phyloP scores from a whole-genome alignment of 2,329 filamentous ascomycete genomes.

The Grosmannia huntii region DNA sequence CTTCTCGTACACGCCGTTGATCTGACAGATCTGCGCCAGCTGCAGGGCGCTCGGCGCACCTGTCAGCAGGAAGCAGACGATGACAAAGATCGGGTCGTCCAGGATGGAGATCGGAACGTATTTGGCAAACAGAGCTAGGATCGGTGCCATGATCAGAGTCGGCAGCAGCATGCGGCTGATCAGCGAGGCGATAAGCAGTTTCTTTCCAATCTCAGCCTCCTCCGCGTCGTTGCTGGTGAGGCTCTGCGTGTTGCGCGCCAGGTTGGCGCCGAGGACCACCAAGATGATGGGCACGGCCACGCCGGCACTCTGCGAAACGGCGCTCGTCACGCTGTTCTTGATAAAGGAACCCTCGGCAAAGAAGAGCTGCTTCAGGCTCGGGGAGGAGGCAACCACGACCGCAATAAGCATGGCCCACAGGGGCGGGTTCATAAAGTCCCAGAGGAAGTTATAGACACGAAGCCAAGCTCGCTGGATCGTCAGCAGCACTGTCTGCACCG shows the following conservation, averaged over 20 bases:
- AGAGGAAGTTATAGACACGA: conserved; percentile 52
- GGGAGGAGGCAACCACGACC: conserved; percentile 83
- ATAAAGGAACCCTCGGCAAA: conserved; percentile 83
- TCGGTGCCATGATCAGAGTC: conserved; percentile 80
- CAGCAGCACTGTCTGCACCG: conserved; percentile 24
- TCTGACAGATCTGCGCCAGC: conserved; percentile 94
- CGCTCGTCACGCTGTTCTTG: conserved; percentile 83
- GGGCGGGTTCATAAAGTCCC: conserved; percentile 96
- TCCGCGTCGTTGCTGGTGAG: conserved; percentile 54
- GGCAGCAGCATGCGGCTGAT: conserved; percentile 87
- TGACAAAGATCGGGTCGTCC: conserved; percentile 94
- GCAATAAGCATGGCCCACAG: conserved; percentile 93
- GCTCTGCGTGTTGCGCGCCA: conserved; percentile 80
- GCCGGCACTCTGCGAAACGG: conserved; percentile 70
- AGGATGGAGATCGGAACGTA: conserved; percentile 87
- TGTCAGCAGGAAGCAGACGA: conserved; percentile 92
- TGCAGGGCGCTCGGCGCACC: conserved; percentile 90
- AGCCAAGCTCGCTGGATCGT: conserved; percentile 21
- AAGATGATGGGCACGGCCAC: conserved; percentile 93
- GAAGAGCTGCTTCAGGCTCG: conserved; percentile 68
- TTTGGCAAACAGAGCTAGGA: conserved; percentile 78
- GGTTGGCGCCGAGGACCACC: conserved; percentile 87
- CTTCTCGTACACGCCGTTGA: conserved; percentile 90
- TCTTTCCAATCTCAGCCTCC: conserved; percentile 55
- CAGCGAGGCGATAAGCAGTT: conserved; percentile 73